Conservation (phyloP, 2,329 filamentous ascomycete genomes). For the Sordariomycetes sp. region DNA sequence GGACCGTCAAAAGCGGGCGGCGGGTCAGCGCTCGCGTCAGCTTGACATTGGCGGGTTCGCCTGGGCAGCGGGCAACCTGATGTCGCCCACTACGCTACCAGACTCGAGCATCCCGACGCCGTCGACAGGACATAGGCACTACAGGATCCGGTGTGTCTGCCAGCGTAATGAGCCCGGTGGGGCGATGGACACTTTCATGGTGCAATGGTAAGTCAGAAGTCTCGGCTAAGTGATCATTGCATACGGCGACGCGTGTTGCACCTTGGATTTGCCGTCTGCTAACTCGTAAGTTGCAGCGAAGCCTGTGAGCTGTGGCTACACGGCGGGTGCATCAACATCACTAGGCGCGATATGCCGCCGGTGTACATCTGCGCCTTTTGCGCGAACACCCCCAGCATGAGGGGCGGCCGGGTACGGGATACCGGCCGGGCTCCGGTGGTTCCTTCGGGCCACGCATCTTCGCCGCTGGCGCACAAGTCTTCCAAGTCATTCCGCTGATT, state of each 20-base stretch:
- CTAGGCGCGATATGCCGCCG: conserved; percentile 38
- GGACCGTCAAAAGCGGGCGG: conserved; percentile 26
- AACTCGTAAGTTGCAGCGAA: conserved; percentile 27
- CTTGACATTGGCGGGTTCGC: background rate
- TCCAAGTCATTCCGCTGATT: conserved; percentile 26
- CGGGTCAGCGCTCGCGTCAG: conserved; percentile 13
- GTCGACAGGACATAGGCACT: conserved; percentile 24
- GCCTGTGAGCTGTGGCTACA: conserved; percentile 55
- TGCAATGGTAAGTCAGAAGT: conserved; percentile 44
- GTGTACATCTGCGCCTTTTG: conserved; percentile 54
- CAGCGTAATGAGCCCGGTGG: conserved; percentile 25
- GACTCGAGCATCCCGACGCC: conserved; percentile 33
- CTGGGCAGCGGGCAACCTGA: conserved; percentile 6
- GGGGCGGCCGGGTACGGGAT: conserved; percentile 27
- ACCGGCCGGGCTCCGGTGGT: conserved; percentile 13
- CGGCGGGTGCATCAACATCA: conserved; percentile 48
- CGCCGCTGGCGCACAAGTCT: conserved; percentile 27
- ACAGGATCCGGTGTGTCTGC: conserved; percentile 44
- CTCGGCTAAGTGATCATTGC: background rate
- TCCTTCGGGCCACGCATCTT: conserved; percentile 11
- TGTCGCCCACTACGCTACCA: conserved; percentile 38
- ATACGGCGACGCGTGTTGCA: background rate
- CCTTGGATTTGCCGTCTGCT: background rate
- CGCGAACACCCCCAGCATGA: conserved; percentile 42
- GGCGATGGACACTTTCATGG: conserved; percentile 39